phyloP scores from a whole-genome alignment of 1,284 basidiomycete genomes.

The Boletus calvinii region DNA sequence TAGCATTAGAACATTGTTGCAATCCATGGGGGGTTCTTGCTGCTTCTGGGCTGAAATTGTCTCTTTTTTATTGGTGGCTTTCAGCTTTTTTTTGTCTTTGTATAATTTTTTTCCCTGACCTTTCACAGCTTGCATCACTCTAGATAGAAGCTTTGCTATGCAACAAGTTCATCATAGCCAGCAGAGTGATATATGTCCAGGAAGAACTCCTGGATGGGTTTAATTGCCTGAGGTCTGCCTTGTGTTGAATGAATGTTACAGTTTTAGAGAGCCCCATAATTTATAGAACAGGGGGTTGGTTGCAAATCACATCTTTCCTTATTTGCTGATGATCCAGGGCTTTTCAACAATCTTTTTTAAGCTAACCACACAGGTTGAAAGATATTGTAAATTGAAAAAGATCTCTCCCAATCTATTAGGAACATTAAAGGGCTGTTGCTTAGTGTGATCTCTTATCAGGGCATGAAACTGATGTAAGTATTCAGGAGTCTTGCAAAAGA shows the following conservation, averaged over 20 bases:
- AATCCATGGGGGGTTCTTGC: too few species aligned
- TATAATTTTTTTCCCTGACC: background rate
- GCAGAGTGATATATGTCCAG: background rate
- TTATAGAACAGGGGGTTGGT: background rate
- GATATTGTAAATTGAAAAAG: background rate
- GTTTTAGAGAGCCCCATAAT: background rate
- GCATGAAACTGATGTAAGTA: background rate
- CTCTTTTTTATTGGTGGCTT: too few species aligned
- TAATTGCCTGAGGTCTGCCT: background rate
- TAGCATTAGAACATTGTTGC: too few species aligned
- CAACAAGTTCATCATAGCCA: background rate
- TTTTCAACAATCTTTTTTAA: background rate
- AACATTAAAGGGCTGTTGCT: background rate
- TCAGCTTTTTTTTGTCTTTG: background rate
- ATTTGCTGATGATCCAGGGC: background rate
- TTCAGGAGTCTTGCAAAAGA: too few species aligned
- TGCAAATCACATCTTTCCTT: background rate
- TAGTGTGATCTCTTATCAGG: background rate
- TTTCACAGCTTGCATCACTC: background rate
- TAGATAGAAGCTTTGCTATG: background rate
- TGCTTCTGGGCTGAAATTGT: too few species aligned
- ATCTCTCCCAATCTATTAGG: background rate
- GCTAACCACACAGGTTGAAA: background rate
- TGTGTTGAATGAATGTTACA: background rate
- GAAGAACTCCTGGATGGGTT: background rate